phyloP scores from a whole-genome alignment of 306 rosid genomes.

The Glycine latifolia region DNA sequence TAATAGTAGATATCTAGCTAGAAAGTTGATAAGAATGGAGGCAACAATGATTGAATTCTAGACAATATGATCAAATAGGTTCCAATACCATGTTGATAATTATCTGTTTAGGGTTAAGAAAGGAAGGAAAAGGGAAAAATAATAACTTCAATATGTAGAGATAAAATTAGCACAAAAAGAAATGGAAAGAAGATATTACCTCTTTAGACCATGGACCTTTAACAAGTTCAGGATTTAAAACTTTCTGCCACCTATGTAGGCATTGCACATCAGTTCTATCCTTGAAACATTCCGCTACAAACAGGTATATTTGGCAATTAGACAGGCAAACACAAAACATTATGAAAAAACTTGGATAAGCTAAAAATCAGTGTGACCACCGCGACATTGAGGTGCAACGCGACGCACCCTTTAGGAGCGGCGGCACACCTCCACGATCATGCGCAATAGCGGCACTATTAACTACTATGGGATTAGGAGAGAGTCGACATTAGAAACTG shows the following conservation, averaged over 20 bases:
- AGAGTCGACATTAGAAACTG: neutral
- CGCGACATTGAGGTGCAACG: too few species aligned
- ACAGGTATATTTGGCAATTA: slow-evolving; percentile 47
- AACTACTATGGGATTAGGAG: neutral
- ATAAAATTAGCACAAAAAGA: slow-evolving; percentile 16
- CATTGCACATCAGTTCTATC: slow-evolving; percentile 98
- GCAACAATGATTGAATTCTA: slow-evolving; percentile 12
- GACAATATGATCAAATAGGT: neutral
- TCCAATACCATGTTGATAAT: neutral
- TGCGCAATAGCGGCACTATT: too few species aligned
- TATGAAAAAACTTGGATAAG: slow-evolving; percentile 27
- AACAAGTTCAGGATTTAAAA: slow-evolving; percentile 94
- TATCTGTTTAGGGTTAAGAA: neutral
- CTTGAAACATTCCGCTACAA: slow-evolving; percentile 91
- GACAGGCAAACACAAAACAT: slow-evolving; percentile 35
- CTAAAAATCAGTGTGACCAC: neutral
- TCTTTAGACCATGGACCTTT: slow-evolving; percentile 99
- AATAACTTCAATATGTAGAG: slow-evolving; percentile 9
- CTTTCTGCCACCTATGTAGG: slow-evolving; percentile 99
- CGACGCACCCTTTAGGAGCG: too few species aligned
- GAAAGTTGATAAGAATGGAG: neutral
- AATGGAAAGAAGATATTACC: slow-evolving; percentile 58
- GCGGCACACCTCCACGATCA: too few species aligned
- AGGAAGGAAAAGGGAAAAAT: neutral
- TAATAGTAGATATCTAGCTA: slow-evolving; percentile 33